phyloP scores from a whole-genome alignment of 345 rosid genomes.

The Heritiera fomes region DNA sequence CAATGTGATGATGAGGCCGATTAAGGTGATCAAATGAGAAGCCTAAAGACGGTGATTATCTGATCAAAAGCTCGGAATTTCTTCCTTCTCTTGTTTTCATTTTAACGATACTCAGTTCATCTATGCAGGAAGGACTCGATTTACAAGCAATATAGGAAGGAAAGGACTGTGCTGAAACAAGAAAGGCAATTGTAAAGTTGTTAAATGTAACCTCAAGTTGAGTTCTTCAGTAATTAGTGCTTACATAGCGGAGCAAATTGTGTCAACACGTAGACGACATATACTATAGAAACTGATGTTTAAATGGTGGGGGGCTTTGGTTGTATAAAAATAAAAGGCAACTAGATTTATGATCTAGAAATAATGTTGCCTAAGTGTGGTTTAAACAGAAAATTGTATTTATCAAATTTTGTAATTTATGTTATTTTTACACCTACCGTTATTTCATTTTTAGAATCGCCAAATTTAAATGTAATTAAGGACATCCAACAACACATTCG shows the following conservation, averaged over 20 bases:
- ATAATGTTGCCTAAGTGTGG: not conserved
- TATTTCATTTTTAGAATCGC: no score
- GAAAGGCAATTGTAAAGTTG: not conserved
- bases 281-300: not conserved
- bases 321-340: not conserved
- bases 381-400: no score
- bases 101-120: not conserved
- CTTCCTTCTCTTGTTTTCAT: not conserved
- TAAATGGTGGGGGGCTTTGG: not conserved
- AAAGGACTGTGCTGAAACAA: not conserved
- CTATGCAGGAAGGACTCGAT: not conserved
- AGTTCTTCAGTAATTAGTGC: not conserved
- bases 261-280: not conserved
- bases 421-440: no score
- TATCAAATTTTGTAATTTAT: no score
- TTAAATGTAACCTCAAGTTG: not conserved
- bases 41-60: not conserved
- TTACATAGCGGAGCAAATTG: not conserved
- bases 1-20: conserved; percentile 90
- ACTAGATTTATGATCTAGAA: not conserved
- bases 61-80: not conserved
- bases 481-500: no score
- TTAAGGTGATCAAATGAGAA: conserved; percentile 49
- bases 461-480: no score
- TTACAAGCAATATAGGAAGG: not conserved